These are phyloP conservation scores for Epichloe elymi DNA, from an alignment of 2,329 filamentous ascomycete species.

Conservation along the genomic window DNA sequence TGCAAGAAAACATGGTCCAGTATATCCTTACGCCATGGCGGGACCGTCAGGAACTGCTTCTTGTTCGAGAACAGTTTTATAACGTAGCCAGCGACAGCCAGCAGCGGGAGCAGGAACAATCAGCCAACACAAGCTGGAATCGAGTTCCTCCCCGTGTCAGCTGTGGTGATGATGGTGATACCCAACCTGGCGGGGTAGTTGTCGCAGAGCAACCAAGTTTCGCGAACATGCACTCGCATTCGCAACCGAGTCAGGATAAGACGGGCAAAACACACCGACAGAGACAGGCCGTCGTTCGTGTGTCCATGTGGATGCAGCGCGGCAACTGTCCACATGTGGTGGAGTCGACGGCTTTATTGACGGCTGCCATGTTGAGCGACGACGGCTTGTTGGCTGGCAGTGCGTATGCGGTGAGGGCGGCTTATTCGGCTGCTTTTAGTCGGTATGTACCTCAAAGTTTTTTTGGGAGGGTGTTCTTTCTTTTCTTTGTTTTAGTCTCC, in stretches of 20 bases:
- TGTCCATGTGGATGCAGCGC: conserved; percentile 58
- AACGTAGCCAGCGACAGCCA: conserved; percentile 8
- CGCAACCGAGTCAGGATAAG: neutral
- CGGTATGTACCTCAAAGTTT: conserved; percentile 34
- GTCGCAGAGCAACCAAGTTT: neutral
- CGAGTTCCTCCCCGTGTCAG: neutral
- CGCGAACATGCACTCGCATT: conserved; percentile 1
- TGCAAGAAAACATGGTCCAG: conserved; percentile 40
- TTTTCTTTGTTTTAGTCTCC: neutral
- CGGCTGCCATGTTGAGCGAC: conserved; percentile 56
- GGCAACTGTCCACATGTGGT: conserved; percentile 66
- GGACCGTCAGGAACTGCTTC: conserved; percentile 48
- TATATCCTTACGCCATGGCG: conserved; percentile 68
- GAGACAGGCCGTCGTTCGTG: conserved; percentile 39
- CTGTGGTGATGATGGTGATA: neutral
- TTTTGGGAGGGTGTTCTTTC: neutral
- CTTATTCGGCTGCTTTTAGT: conserved; percentile 64
- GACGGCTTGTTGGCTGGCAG: conserved; percentile 29
- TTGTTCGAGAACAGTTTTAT: conserved; percentile 54
- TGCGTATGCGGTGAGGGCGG: conserved; percentile 48
- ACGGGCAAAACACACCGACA: conserved; percentile 16
- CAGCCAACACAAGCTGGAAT: neutral
- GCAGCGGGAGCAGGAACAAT: conserved; percentile 1
- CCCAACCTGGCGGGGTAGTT: neutral
- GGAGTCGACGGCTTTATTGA: conserved; percentile 63